Evolutionary conservation across 176 grass and related monocot genomes (phyloP).

Genomic region (Carex kokanica): DNA sequence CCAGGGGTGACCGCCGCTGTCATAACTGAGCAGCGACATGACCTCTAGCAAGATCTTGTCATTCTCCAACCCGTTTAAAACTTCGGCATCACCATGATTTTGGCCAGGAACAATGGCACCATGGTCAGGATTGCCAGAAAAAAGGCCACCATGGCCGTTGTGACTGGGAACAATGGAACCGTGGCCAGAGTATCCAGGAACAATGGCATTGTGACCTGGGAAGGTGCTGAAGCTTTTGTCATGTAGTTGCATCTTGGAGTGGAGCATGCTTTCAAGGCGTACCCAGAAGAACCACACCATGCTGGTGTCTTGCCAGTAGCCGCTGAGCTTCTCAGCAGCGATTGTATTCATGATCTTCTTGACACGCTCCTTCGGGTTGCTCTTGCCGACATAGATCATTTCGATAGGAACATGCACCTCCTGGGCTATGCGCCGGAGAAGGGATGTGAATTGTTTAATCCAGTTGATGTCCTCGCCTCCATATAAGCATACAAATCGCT

Average conservation of each 20-base stretch:
- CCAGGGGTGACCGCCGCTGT: constrained; percentile 20
- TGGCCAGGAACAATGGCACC: background rate
- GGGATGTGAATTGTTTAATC: constrained; percentile 34
- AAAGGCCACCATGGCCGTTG: background rate
- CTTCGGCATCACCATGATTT: background rate
- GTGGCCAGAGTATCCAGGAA: too few species aligned
- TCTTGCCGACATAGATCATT: constrained; percentile 55
- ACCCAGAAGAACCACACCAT: constrained; percentile 58
- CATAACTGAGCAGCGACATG: constrained; percentile 41
- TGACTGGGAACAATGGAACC: background rate
- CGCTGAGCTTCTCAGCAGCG: constrained; percentile 32
- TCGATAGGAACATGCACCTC: constrained; percentile 23
- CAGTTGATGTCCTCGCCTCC: constrained; percentile 41
- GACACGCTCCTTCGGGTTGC: constrained; percentile 37
- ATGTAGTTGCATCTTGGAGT: constrained; percentile 42
- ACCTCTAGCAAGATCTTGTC: constrained; percentile 43
- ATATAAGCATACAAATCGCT: constrained; percentile 34
- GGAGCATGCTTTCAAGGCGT: constrained; percentile 48
- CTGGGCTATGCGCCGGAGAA: constrained; percentile 15
- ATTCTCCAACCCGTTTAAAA: constrained; percentile 20
- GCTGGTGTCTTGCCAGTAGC: constrained; percentile 36
- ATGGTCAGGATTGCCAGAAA: background rate
- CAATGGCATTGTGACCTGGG: too few species aligned
- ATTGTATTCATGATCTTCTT: constrained; percentile 16
- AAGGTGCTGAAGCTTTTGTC: background rate